Base-by-base conservation (phyloP, 2,329 filamentous ascomycete species). In the Coniochaeta sp. region DNA sequence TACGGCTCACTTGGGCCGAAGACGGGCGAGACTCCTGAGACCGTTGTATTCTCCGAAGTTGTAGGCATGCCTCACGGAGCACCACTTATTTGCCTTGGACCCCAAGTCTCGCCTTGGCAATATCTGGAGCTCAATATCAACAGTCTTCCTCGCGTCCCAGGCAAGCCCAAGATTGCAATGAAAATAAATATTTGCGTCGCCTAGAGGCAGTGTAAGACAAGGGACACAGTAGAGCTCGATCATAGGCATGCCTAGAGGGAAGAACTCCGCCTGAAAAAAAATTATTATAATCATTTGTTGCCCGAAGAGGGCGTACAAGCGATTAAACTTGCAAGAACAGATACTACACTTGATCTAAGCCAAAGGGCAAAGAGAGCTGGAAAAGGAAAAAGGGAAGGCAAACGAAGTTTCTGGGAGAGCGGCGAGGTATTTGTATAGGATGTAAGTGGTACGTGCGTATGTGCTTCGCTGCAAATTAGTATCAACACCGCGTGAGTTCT, bases 241-340 rank as follows among this genome's bases (percentile, higher is more conserved):
- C 81, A 82, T 89, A 81, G 77, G 86, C 88, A 89, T 90, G 88
- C 86, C 81, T 85, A 89, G 87, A 83, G 86, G 82, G 67, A 66
- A 70, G 74, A 70, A 67, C 71, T 72, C 75, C 82, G 66, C 62
- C 68, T 62, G 74, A n/a, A 66, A 80, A 90, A 90, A 88, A 89
- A 93, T 91, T 82, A 81, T 87, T 85, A 85, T 90, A 92, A 93
- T 90, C 87, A 85, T 80, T 36, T 81, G 82, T 83, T 84, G 81
- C 80, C 79, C 79, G 80, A 85, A 81, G 79, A 84, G 86, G 81
- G 80, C 81, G 81, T 91, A 90, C 89, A 89, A 93, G 89, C 89
- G 87, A 91, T 92, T 92, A 93, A 92, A 91, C 89, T 93, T n/a
- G n/a, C n/a, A n/a, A n/a, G n/a, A n/a, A n/a, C 47, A 52, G 26